Evolutionary conservation across 2,329 filamentous ascomycete genomes (phyloP), one percentile per base, ranked within the genome.

Genomic region (Sordariomycetes sp.): DNA sequence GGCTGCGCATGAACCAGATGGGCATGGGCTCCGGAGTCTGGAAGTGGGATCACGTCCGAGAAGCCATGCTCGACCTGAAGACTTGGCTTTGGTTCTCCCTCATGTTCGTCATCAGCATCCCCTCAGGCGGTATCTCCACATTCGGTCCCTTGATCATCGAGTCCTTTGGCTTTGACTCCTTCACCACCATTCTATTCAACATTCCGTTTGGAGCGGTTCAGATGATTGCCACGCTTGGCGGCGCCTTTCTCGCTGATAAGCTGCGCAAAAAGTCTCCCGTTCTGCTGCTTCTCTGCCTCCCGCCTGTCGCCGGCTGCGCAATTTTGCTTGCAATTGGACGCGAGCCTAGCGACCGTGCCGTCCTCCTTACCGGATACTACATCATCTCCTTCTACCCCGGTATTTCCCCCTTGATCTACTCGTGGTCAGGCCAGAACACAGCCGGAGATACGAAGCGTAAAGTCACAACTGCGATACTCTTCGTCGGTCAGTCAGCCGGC

Each of bases 391-490:
- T 44, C 44, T 9, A 43, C 43, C 3, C 40, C 46, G 1, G 46
- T 47, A 17, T 45, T 48, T 4, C 38, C 48, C 2, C 48, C 48
- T 45, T 47, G 46, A 66, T 17, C 35, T 48, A 14, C 35, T 47
- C 30, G 47, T 48, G 46, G 45, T 46, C 23, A 47, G 66, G 65
- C 0, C 70, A 72, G 33, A 77, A 78, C 41, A 75, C 77, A 0
- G 77, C 64, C 2, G 78, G 77, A 1, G 75, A 82, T 39, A 82
- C 78, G 0, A 82, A 82, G 49, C 70, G 75, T 39, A 81, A 81
- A 46, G 66, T 73, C 3, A 79, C 70, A 0, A 79, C 75, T 0
- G 73, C 63, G 3, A 64, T 75, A 11, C 55, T 80, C 4, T 77
- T 81, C 42, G 61, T 80, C 19, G 75, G 75, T 6, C 69, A 74